These are phyloP conservation scores for Phytophthora parvispora DNA, from an alignment of 352 stramenopile species.

Conservation along the genomic window DNA sequence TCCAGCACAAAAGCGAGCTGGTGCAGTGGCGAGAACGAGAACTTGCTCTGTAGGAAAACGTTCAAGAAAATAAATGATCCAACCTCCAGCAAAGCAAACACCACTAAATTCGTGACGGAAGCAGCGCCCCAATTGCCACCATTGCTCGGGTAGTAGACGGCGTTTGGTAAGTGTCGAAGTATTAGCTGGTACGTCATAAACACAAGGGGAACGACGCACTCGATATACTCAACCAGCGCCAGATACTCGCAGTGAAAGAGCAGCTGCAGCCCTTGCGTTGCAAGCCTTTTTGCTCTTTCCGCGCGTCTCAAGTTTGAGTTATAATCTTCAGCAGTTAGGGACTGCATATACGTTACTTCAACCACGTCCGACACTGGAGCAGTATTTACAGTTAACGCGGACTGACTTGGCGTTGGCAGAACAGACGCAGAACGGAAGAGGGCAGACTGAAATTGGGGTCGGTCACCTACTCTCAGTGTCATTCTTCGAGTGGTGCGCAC, in stretches of 20 bases:
- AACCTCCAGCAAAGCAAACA: conserved; percentile 41
- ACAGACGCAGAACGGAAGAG: neutral
- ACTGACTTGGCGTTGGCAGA: neutral
- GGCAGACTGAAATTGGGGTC: neutral
- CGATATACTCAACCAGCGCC: conserved; percentile 39
- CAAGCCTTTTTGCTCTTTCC: neutral
- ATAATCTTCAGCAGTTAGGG: neutral
- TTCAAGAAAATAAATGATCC: conserved; percentile 35
- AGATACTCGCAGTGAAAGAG: conserved; percentile 41
- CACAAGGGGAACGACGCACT: conserved; percentile 37
- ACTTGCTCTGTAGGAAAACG: conserved; percentile 26
- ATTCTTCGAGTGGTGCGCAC: neutral
- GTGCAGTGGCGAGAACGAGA: conserved; percentile 32
- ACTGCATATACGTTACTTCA: neutral
- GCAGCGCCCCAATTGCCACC: neutral
- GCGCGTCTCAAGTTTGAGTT: neutral
- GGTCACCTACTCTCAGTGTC: neutral
- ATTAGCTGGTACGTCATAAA: conserved; percentile 37
- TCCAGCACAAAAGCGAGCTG: conserved; percentile 50
- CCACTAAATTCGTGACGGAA: conserved; percentile 7
- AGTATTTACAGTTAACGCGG: neutral
- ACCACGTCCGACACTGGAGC: neutral
- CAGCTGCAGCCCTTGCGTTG: conserved; percentile 19
- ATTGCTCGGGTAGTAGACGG: conserved; percentile 29
- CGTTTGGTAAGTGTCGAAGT: conserved; percentile 42